These are phyloP conservation scores for Rhodotorula sp. DNA, from an alignment of 1,284 basidiomycete genomes.

Conservation along the genomic window DNA sequence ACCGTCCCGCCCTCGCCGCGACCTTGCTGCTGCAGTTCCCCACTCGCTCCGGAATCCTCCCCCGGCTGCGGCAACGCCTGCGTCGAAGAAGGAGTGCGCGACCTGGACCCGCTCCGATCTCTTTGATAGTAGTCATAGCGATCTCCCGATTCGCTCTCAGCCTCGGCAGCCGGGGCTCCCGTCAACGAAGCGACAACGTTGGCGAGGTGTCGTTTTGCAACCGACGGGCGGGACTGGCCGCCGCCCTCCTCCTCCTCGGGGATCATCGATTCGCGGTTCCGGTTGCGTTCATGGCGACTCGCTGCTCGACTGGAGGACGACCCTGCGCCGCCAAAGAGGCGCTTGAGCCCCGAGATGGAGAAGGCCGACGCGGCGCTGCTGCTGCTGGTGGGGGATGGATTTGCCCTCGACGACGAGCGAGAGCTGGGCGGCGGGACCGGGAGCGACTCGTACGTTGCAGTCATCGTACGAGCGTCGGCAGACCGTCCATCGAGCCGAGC, in stretches of 20 bases:
- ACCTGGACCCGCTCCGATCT: too few relatives aligned
- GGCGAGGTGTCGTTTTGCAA: not conserved
- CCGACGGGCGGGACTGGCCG: not conserved
- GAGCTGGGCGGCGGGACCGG: conserved; percentile 13
- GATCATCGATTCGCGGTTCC: not conserved
- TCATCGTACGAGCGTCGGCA: not conserved
- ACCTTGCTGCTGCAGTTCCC: too few relatives aligned
- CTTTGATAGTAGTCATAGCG: too few relatives aligned
- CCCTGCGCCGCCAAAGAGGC: not conserved
- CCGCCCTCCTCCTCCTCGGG: not conserved
- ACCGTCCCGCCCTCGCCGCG: too few relatives aligned
- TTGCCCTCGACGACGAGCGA: not conserved
- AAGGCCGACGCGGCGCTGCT: not conserved
- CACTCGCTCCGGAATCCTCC: too few relatives aligned
- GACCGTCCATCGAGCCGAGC: not conserved
- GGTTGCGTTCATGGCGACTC: not conserved
- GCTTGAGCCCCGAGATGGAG: conserved; percentile 2
- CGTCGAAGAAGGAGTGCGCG: too few relatives aligned
- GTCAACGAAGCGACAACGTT: not conserved
- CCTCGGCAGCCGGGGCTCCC: not conserved
- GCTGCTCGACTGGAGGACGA: not conserved
- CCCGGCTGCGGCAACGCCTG: too few relatives aligned
- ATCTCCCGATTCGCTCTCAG: too few relatives aligned
- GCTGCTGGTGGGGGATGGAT: not conserved
- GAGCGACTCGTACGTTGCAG: conserved; percentile 13